These are phyloP conservation scores for Aschersonia sp. DNA, from an alignment of 2,329 filamentous ascomycete genomes.

Conservation along the genomic window DNA sequence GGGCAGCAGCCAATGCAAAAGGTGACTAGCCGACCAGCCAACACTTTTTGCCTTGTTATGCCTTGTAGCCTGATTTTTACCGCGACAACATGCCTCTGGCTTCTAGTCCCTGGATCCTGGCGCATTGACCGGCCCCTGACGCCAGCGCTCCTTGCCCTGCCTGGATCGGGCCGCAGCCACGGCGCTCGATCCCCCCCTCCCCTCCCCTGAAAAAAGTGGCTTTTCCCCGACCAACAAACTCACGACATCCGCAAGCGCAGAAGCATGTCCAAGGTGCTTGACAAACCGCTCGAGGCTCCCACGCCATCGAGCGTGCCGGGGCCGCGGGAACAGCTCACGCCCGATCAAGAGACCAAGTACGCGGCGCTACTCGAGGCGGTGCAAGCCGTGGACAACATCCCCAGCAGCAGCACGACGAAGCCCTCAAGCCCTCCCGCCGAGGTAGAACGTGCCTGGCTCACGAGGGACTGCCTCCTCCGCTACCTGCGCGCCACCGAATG, in stretches of 20 bases:
- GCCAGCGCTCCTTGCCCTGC: not conserved
- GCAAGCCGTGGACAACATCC: constrained; percentile 54
- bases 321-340: constrained; percentile 45
- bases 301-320: constrained; percentile 41
- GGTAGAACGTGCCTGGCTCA: constrained; percentile 77
- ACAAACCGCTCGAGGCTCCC: constrained; percentile 45
- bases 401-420: constrained; percentile 36
- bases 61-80: too few species aligned
- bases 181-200: too few species aligned
- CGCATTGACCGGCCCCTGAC: not conserved
- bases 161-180: not conserved
- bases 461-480: constrained; percentile 78
- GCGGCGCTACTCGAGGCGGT: constrained; percentile 57
- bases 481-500: constrained; percentile 93
- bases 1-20: too few species aligned
- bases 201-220: not conserved
- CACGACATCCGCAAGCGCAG: too few species aligned
- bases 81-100: too few species aligned
- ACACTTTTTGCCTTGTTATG: too few species aligned
- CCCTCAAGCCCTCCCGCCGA: constrained; percentile 56
- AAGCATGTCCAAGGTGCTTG: constrained; percentile 12
- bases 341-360: constrained; percentile 75
- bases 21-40: too few species aligned
- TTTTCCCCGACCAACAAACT: not conserved
- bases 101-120: too few species aligned